These are phyloP conservation scores for Komagataella pastoris DNA, from an alignment of 805 yeast species.

Conservation along the genomic window DNA sequence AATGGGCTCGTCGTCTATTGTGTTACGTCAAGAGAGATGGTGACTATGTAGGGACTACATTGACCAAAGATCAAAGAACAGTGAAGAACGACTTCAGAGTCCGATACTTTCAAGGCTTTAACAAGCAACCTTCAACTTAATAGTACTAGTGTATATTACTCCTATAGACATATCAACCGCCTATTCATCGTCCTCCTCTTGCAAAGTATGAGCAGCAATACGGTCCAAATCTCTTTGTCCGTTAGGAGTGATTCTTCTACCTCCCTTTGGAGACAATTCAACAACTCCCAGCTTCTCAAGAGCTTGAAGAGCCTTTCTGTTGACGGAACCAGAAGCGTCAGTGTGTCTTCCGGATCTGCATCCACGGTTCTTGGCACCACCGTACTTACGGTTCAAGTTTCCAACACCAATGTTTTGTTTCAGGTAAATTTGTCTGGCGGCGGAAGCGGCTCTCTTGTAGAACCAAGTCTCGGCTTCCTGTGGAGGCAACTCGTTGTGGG, in stretches of 20 bases:
- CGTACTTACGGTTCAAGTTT: conserved; percentile 97
- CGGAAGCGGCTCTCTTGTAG: conserved; percentile 99
- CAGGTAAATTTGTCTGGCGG: conserved; percentile 99
- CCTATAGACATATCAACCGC: conserved; percentile 5
- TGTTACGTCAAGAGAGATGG: conserved; percentile 60
- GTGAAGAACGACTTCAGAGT: conserved; percentile 54
- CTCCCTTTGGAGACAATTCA: conserved; percentile 95
- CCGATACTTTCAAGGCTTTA: conserved; percentile 62
- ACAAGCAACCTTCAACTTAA: background rate
- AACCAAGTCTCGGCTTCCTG: conserved; percentile 99
- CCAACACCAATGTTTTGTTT: conserved; percentile 99
- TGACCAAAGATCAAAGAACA: conserved; percentile 27
- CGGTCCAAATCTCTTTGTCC: conserved; percentile 99
- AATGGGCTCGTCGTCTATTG: conserved; percentile 83
- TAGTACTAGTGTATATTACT: conserved; percentile 1
- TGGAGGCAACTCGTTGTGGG: conserved; percentile 99
- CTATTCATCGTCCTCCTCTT: conserved; percentile 63
- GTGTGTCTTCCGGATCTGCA: conserved; percentile 96
- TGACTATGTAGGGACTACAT: conserved; percentile 33
- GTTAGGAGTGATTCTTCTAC: conserved; percentile 97
- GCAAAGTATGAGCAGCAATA: conserved; percentile 98
- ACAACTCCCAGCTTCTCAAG: conserved; percentile 96
- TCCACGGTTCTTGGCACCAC: conserved; percentile 99
- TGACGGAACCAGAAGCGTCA: conserved; percentile 98
- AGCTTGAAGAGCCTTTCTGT: conserved; percentile 97